A percentile compares a stretch with the other conserved stretches of the same genome.
phyloP scores from a whole-genome alignment of 2,329 filamentous ascomycete genomes.

The Orbilia javanica region DNA sequence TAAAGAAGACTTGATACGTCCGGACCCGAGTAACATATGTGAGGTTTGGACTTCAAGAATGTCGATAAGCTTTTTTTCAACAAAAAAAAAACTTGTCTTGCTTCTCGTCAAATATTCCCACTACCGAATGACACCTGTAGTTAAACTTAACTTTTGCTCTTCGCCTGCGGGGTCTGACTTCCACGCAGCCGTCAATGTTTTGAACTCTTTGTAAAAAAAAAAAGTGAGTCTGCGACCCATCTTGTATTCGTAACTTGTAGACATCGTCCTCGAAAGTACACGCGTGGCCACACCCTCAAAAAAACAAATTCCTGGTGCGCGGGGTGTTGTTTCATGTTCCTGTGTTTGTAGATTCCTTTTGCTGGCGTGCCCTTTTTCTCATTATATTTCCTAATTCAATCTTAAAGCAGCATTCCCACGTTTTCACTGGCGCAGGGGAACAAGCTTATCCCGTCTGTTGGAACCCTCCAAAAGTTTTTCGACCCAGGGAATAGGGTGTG shows the following conservation, averaged over 20 bases:
- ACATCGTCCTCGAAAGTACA: not conserved
- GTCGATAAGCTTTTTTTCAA: not conserved
- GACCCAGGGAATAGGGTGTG: constrained; percentile 30
- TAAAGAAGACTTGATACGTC: not conserved
- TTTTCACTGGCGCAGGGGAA: constrained; percentile 41
- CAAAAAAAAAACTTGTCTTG: not conserved
- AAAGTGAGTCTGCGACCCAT: not conserved
- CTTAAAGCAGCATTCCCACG: constrained; percentile 47
- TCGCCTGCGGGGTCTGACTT: constrained; percentile 2
- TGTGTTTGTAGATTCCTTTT: constrained; percentile 14
- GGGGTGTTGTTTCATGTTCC: constrained; percentile 41
- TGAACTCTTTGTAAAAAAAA: constrained; percentile 33
- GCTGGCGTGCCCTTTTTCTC: constrained; percentile 13
- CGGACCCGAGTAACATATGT: no score
- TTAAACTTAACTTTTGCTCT: not conserved
- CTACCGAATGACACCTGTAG: not conserved
- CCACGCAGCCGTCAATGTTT: constrained; percentile 19
- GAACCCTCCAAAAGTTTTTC: constrained; percentile 7
- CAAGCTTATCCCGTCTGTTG: constrained; percentile 51
- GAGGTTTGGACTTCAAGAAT: not conserved
- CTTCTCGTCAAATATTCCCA: constrained; percentile 30
- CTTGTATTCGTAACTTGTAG: not conserved
- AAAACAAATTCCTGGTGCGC: constrained; percentile 5
- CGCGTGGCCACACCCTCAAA: constrained; percentile 16
- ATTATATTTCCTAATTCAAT: constrained; percentile 51